Percentiles rank a stretch among this genome's conserved stretches.
phyloP scores from a whole-genome alignment of 768 basidiomycete species.

The Calocera viscosa region DNA sequence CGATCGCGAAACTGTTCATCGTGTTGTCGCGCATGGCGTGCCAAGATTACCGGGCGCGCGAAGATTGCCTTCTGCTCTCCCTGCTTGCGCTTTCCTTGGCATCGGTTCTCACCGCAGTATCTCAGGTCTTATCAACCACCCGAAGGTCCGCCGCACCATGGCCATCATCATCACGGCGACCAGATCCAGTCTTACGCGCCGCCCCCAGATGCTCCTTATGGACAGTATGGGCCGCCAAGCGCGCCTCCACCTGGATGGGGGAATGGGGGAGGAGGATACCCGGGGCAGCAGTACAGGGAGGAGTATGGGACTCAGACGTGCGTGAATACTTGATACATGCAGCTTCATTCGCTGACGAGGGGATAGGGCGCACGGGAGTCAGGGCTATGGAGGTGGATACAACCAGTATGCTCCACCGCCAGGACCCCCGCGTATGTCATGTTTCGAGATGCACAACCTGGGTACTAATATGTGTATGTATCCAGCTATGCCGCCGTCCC shows the following conservation, averaged over 20 bases:
- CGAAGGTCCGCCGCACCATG: constrained; percentile 2
- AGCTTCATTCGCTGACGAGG: background rate
- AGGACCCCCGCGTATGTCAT: background rate
- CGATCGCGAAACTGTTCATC: no score
- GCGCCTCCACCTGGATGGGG: background rate
- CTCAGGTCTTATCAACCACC: background rate
- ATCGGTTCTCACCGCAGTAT: background rate
- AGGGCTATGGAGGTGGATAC: background rate
- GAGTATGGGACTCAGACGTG: constrained; percentile 1
- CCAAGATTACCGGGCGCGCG: no score
- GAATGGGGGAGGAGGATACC: background rate
- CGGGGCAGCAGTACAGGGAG: background rate
- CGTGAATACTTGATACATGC: background rate
- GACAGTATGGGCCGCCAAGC: background rate
- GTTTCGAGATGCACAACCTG: background rate
- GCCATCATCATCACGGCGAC: background rate
- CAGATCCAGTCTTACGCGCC: background rate
- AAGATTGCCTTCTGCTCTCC: no score
- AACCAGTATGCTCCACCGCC: background rate
- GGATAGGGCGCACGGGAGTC: background rate
- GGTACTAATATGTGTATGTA: background rate
- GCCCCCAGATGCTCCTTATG: background rate
- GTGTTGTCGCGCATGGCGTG: no score
- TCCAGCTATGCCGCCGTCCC: constrained; percentile 33
- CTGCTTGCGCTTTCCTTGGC: background rate